phyloP scores from a whole-genome alignment of 495 filamentous ascomycete genomes.

The Pseudoneurospora amorphoporcata region DNA sequence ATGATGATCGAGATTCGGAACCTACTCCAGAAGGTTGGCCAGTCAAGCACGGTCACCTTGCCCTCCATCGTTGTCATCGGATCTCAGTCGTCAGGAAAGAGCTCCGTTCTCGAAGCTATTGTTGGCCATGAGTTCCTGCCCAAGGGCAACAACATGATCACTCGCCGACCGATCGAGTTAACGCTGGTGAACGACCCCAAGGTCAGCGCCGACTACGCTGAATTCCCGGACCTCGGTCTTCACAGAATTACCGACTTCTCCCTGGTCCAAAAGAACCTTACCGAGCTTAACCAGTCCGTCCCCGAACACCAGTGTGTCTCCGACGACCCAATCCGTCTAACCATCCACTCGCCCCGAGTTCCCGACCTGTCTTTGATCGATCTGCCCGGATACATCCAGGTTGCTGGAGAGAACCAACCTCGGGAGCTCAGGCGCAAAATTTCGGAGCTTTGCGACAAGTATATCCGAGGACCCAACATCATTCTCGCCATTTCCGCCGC shows the following conservation, averaged over 20 bases:
- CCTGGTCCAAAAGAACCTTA: constrained; percentile 84
- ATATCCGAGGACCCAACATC: constrained; percentile 91
- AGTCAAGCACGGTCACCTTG: constrained; percentile 74
- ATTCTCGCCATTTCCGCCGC: constrained; percentile 96
- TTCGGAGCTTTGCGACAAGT: constrained; percentile 92
- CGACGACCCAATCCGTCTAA: constrained; percentile 92
- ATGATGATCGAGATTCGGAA: constrained; percentile 99
- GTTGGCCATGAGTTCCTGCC: constrained; percentile 97
- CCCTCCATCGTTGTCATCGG: constrained; percentile 98
- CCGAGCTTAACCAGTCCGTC: constrained; percentile 89
- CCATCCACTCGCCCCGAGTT: constrained; percentile 89
- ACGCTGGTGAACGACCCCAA: constrained; percentile 94
- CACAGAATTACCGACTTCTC: constrained; percentile 90
- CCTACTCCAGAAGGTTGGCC: constrained; percentile 81
- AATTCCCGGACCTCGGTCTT: constrained; percentile 87
- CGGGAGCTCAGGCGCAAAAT: constrained; percentile 92
- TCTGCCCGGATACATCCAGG: constrained; percentile 94
- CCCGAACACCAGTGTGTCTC: constrained; percentile 83
- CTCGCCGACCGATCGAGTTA: constrained; percentile 88
- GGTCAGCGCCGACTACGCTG: constrained; percentile 82
- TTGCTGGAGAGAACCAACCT: constrained; percentile 83
- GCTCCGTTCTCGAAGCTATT: constrained; percentile 92
- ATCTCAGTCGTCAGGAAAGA: constrained; percentile 96
- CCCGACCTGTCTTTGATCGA: constrained; percentile 95
- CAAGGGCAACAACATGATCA: constrained; percentile 98